phyloP scores from a whole-genome alignment of 2,329 filamentous ascomycete genomes.

The Colletotrichum agaves region DNA sequence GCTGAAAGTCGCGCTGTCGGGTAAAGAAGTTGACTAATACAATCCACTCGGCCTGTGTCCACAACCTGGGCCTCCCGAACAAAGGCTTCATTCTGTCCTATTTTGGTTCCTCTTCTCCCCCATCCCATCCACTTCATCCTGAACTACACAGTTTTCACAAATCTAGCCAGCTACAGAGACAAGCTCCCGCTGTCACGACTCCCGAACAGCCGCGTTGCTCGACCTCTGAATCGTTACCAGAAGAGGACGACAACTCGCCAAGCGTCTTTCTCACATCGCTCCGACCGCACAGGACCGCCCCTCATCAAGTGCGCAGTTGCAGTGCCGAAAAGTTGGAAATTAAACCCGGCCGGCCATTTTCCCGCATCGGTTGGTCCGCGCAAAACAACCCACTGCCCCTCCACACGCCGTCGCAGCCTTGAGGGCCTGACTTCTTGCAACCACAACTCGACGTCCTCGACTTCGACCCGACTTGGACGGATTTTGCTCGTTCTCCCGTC shows the following conservation, averaged over 20 bases:
- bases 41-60: constrained; percentile 35
- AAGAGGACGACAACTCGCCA: constrained; percentile 2
- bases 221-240: not conserved
- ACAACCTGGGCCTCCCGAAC: constrained; percentile 30
- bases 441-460: constrained; percentile 30
- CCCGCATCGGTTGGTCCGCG: constrained; percentile 18
- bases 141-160: constrained; percentile 11
- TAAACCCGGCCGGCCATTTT: constrained; percentile 7
- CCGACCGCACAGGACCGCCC: constrained; percentile 11
- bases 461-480: constrained; percentile 12
- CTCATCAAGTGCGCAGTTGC: constrained; percentile 7
- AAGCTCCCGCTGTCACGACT: constrained; percentile 5
- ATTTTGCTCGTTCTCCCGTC: constrained; percentile 19
- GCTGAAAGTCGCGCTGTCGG: constrained; percentile 33
- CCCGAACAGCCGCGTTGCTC: not conserved
- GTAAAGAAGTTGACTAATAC: constrained; percentile 38
- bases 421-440: constrained; percentile 20
- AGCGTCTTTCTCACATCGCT: not conserved
- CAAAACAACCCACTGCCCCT: constrained; percentile 28
- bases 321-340: constrained; percentile 24
- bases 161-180: constrained; percentile 6
- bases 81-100: constrained; percentile 37
- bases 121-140: constrained; percentile 36
- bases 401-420: constrained; percentile 26
- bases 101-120: constrained; percentile 34